These are phyloP conservation scores for Clathrospora elynae DNA, from an alignment of 2,329 filamentous ascomycete species.

Conservation along the genomic window DNA sequence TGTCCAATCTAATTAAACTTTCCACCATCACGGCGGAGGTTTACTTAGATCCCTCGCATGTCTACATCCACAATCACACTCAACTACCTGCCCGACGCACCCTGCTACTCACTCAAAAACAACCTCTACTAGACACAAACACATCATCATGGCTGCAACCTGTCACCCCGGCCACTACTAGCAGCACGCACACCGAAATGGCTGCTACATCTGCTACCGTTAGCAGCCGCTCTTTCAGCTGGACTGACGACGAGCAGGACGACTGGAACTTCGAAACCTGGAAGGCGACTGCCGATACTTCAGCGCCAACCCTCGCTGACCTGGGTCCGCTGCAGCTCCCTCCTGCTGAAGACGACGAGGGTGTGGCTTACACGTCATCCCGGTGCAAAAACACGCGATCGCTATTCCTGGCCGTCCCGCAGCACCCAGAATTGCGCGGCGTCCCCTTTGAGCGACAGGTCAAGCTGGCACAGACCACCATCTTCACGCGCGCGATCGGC, in stretches of 20 bases:
- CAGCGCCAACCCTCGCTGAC: conserved; percentile 10
- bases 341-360: not conserved
- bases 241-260: conserved; percentile 35
- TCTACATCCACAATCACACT: too few relatives aligned
- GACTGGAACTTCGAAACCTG: conserved; percentile 23
- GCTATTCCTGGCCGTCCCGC: not conserved
- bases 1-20: too few relatives aligned
- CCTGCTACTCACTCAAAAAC: not conserved
- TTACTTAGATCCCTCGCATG: too few relatives aligned
- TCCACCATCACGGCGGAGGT: too few relatives aligned
- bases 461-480: conserved; percentile 1
- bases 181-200: conserved; percentile 10
- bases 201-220: not conserved
- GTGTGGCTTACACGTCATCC: not conserved
- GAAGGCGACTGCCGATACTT: conserved; percentile 21
- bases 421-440: not conserved
- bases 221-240: conserved; percentile 16
- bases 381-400: not conserved
- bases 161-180: too few relatives aligned
- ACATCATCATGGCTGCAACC: too few relatives aligned
- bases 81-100: too few relatives aligned
- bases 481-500: conserved; percentile 1
- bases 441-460: not conserved
- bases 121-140: not conserved
- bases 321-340: conserved; percentile 15